Base-by-base conservation (phyloP, 345 rosid species). In the Cochlearia excelsa region DNA sequence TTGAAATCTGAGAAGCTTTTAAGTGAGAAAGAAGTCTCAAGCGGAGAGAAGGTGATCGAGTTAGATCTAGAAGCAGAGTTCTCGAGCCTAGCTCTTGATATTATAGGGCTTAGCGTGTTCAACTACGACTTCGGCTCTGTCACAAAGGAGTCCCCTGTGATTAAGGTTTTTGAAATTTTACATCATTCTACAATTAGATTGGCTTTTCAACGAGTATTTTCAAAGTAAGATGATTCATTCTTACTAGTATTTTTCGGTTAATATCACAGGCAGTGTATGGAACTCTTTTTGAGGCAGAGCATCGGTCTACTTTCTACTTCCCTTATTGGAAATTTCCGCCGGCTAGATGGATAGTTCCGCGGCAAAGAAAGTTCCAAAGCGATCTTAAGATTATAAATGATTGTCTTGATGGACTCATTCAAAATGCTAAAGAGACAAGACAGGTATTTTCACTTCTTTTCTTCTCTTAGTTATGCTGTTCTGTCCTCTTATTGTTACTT, bases 251-350 rank as follows among this genome's bases (percentile, higher is more conserved):
- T 67, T 59, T 61, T 26, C n/a, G 39, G 49, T 39, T 65, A n/a
- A 46, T 57, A 16, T 52, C 63, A 63, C 79, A 91, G 96, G 98
- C 98, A 1, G 98, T 88, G 34, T 91, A 91, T 71, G 98, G 96
- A 51, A 86, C 98, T 31, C 98, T 91, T 76, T 91, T 83, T 51
- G 98, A 91, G 73, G 98, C 98, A 47, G 96, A 91, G 81, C 98
- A 88, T 69, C 80, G 98, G 63, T 91, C 98, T 10, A 91, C 95
- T 34, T 91, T 91, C 80, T 91, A 88, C 75, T 68, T 91, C 54
- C 98, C 98, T 3, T 91, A 91, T 50, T 88, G 96, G 98, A 91
- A 91, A 54, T 67, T 91, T 74, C 95, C 98, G 72, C 79, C 86
- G 23, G 90, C 95, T 7, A 84, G 81, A 61, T 91, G 92, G 96